These are phyloP conservation scores for Lonicera japonica DNA, from an alignment of 129 eudicot species.

Conservation along the genomic window DNA sequence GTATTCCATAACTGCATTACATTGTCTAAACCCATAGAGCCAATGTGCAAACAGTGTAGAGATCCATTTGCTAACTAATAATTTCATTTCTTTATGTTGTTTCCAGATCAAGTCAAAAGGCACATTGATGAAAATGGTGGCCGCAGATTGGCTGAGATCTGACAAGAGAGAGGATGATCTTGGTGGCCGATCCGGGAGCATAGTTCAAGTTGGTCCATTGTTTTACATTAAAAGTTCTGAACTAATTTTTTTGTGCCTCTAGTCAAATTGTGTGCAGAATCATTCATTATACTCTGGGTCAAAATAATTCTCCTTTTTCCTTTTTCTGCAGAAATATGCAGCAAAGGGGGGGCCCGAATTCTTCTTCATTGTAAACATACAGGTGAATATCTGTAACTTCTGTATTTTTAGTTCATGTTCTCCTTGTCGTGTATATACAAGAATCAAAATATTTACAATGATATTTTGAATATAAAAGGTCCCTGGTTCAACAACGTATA, in stretches of 20 bases:
- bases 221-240: background rate
- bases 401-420: background rate
- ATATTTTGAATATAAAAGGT: slow-evolving; percentile 25
- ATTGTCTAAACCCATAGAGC: too few relatives aligned
- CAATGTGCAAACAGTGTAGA: too few relatives aligned
- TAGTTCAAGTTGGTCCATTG: slow-evolving; percentile 48
- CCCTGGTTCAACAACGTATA: slow-evolving; percentile 54
- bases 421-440: background rate
- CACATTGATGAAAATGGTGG: slow-evolving; percentile 55
- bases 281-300: background rate
- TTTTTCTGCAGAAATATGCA: slow-evolving; percentile 55
- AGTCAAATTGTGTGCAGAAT: background rate
- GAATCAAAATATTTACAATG: background rate
- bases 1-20: background rate
- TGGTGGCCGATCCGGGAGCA: slow-evolving; percentile 57
- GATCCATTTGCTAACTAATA: too few relatives aligned
- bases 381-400: slow-evolving; percentile 27
- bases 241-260: background rate
- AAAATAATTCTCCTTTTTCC: background rate
- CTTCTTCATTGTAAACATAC: slow-evolving; percentile 56
- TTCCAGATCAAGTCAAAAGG: slow-evolving; percentile 45
- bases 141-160: slow-evolving; percentile 58
- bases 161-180: slow-evolving; percentile 72
- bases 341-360: slow-evolving; percentile 59
- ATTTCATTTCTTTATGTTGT: background rate